Evolutionary conservation across 2,329 filamentous ascomycete genomes (phyloP).

Genomic region (Talaromyces amestolkiae): DNA sequence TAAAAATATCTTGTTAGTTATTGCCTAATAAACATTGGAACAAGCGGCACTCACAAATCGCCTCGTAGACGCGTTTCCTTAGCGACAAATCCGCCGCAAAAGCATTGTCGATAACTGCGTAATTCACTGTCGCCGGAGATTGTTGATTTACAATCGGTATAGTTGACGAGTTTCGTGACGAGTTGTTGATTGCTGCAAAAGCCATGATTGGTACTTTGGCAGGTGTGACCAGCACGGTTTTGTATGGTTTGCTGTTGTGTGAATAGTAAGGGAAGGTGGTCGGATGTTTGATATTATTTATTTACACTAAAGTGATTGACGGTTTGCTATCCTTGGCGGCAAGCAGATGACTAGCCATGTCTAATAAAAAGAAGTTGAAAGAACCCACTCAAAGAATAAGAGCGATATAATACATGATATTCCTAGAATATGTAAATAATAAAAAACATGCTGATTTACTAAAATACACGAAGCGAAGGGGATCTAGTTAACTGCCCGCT

Average conservation of each 20-base stretch:
- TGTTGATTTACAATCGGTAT: constrained; percentile 22
- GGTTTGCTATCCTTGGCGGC: constrained; percentile 6
- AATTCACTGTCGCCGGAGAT: constrained; percentile 23
- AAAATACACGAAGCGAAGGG: constrained; percentile 14
- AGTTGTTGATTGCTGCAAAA: constrained; percentile 35
- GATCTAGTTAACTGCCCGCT: background rate
- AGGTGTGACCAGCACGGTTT: background rate
- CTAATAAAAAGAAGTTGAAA: background rate
- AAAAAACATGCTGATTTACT: background rate
- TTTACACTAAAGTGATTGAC: background rate
- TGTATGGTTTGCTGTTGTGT: background rate
- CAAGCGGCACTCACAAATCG: constrained; percentile 39
- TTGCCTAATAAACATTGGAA: background rate
- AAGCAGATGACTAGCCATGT: background rate
- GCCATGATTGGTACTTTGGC: constrained; percentile 29
- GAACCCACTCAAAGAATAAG: background rate
- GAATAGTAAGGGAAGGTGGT: background rate
- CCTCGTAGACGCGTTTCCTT: constrained; percentile 44
- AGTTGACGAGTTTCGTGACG: constrained; percentile 7
- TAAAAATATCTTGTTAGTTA: constrained; percentile 18
- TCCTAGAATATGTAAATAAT: background rate
- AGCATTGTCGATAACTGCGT: constrained; percentile 40
- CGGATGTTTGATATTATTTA: constrained; percentile 7
- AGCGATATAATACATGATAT: constrained; percentile 6
- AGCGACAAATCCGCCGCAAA: constrained; percentile 40